Base-by-base conservation (phyloP, 2,329 filamentous ascomycete species). In the Apiospora phragmitis region DNA sequence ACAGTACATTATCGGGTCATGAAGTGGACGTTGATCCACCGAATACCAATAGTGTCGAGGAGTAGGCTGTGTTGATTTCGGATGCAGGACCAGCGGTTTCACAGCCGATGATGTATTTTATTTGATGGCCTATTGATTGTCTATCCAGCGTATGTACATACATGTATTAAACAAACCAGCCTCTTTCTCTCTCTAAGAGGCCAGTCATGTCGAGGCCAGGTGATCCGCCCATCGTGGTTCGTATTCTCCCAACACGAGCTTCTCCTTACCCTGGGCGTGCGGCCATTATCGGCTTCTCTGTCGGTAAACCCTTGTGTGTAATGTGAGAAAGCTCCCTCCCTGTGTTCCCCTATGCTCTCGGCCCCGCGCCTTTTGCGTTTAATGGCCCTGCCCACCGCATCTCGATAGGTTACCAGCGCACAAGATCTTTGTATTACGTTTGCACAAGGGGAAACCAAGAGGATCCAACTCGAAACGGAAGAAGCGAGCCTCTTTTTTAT, bases 391-490 rank as follows among this genome's bases (percentile, higher is more conserved):
- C 55, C 55, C 55, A 62, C 55, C 55, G 55, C 55, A 62, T 62
- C 55, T 62, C 55, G 55, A 62, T 62, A 62, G 32, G 65, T 47
- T 45, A 47, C 65, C 65, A 67, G 65, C 42, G 42, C 42, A 67
- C 65, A 67, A 47, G 65, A 67, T 67, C 65, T 67, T 47, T 67
- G 65, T 67, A 67, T 47, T 12, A 67, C 65, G 16, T 62, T 62
- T 62, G 18, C 55, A 62, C 55, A 16, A 26, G 29, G 65, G 65
- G n/a, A 12, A 45, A 66, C 59, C 38, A 45, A 32, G 24, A 41
- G 65, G 65, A 35, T 67, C 42, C 65, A 67, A 47, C 65, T 67
- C 65, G 65, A 67, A 67, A 67, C 65, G 65, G 65, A 67, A 67
- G 65, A 67, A 35, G 65, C 65, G 65, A 67, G 59, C 24, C n/a